These are phyloP conservation scores for Recurvomyces mirabilis DNA, from an alignment of 495 filamentous ascomycete genomes.

Conservation along the genomic window DNA sequence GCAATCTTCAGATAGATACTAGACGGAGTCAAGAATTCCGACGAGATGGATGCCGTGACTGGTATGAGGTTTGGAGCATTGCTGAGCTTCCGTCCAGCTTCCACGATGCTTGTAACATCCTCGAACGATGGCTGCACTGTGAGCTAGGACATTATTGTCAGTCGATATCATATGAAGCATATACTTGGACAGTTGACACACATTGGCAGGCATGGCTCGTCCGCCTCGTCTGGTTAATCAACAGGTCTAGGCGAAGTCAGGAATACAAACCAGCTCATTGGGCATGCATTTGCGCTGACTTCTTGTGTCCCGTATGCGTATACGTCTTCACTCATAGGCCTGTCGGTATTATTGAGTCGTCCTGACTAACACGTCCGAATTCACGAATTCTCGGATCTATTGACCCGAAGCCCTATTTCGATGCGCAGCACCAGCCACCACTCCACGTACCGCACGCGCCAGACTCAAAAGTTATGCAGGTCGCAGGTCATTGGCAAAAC, in stretches of 20 bases:
- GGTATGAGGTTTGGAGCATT: slow-evolving; percentile 74
- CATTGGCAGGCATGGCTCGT: slow-evolving; percentile 16
- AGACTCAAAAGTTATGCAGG: too few relatives aligned
- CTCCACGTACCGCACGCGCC: too few relatives aligned
- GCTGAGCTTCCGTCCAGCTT: slow-evolving; percentile 36
- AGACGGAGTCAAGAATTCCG: slow-evolving; percentile 84
- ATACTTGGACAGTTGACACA: too few relatives aligned
- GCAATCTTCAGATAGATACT: slow-evolving; percentile 83
- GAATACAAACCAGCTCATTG: slow-evolving; percentile 12
- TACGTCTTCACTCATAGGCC: neutral
- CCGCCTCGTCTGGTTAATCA: neutral
- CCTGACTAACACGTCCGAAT: neutral
- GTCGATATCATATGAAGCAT: too few relatives aligned
- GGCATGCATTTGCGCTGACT: neutral
- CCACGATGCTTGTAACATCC: slow-evolving; percentile 43
- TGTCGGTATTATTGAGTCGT: too few relatives aligned
- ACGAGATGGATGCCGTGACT: slow-evolving; percentile 71
- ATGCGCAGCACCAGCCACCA: too few relatives aligned
- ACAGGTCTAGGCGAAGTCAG: slow-evolving; percentile 9
- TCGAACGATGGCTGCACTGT: slow-evolving; percentile 44
- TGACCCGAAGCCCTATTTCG: too few relatives aligned
- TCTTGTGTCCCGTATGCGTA: neutral
- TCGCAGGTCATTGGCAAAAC: too few relatives aligned
- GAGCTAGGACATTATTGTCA: slow-evolving; percentile 19
- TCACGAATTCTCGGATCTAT: neutral